Evolutionary conservation across 169 alveolate species (phyloP), one percentile per base, ranked within the genome.

Genomic region (Plasmodium chabaudi): DNA sequence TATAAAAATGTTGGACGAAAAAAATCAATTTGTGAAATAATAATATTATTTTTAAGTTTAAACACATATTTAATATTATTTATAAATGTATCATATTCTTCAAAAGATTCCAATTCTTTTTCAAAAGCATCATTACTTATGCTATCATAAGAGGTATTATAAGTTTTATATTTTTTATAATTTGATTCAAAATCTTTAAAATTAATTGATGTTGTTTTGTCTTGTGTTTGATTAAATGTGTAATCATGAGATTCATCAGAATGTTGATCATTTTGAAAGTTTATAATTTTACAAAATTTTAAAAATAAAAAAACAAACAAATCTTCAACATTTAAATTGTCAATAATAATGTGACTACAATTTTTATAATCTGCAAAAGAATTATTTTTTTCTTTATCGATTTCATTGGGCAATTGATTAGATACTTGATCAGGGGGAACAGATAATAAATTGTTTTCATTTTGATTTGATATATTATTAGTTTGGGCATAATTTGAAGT

Each of bases 71-170:
- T 86, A 59, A 86, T 70, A 60, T 70, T 86, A 25, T 46, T 44
- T 56, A 86, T 25, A 13, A 86, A 86, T 68, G 71, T 25, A 12
- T 68, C 91, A 59, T 86, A 86, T 34, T 86, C 77, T 70, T 86
- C 91, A 55, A 86, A 86, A 6, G 46, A 46, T 25, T 69, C 27
- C 9, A 44, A 60, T 9, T 86, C 87, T 12, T 55, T 82, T 60
- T 13, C 61, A 15, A 13, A 13, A n/a, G 42, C 0, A 2, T 19
- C 44, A 12, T 47, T 57, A 13, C 64, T 47, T 61, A 51, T 42
- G 4, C 7, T 21, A 34, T 34, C 42, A 34, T 34, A 3, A 34
- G 42, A 34, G 42, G 5, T 34, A 34, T 34, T 34, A 34, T 34
- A 34, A 5, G 0, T 34, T 34, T 34, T 34, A 34, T 34, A 34